Conservation (phyloP, 2,329 filamentous ascomycete species). For the Botrytis medusae region DNA sequence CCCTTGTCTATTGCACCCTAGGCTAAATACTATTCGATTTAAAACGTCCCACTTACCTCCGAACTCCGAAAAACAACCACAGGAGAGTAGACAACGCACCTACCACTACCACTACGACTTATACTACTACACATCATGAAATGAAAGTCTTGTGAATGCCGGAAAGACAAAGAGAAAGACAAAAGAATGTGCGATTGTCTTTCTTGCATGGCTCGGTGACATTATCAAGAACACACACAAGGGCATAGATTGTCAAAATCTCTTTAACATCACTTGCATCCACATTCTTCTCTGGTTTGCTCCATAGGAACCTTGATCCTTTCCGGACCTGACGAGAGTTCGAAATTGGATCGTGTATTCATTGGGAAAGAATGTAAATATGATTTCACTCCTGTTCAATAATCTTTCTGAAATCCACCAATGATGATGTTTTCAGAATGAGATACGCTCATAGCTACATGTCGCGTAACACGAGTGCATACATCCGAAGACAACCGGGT, state of each 20-base stretch:
- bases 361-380: neutral
- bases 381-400: neutral
- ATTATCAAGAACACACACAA: neutral
- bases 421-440: neutral
- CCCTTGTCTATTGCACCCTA: conserved; percentile 8
- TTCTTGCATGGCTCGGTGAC: neutral
- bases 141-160: neutral
- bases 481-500: conserved; percentile 3
- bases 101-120: neutral
- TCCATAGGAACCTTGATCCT: neutral
- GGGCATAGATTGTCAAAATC: neutral
- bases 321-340: neutral
- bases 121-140: neutral
- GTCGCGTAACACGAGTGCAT: conserved; percentile 21
- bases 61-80: conserved; percentile 13
- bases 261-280: neutral
- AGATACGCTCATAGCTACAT: conserved; percentile 7
- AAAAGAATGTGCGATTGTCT: neutral
- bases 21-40: neutral
- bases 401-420: neutral
- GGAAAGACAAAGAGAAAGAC: neutral
- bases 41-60: conserved; percentile 5
- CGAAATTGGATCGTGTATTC: neutral
- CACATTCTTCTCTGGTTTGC: neutral
- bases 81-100: neutral